Percentiles rank a stretch among this genome's conserved stretches.
Evolutionary conservation across 2,329 filamentous ascomycete species (phyloP).

Genomic region (Fusarium circinatum): DNA sequence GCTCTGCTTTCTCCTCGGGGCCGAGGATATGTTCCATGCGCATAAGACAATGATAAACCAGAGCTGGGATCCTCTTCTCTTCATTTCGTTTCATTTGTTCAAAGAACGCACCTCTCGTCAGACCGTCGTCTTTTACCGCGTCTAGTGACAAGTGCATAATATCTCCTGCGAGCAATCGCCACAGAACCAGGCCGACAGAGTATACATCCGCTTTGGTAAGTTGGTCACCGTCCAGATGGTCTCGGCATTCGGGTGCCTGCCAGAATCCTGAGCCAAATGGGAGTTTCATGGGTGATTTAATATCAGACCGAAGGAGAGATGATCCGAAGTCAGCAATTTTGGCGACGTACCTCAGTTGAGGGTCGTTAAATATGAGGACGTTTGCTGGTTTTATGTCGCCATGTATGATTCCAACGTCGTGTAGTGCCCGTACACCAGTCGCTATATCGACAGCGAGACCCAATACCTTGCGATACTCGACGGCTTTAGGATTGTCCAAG

Average conservation of each 20-base stretch:
- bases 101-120: not conserved
- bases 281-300: not conserved
- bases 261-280: not conserved
- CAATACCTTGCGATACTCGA: not conserved
- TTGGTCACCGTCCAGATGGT: not conserved
- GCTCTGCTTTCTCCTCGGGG: accelerated
- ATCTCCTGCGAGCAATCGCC: not conserved
- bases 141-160: not conserved
- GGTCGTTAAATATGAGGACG: not conserved
- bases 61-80: not conserved
- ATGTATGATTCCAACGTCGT: not conserved
- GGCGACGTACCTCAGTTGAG: accelerated
- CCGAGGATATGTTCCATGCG: not conserved
- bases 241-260: not conserved
- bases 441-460: not conserved
- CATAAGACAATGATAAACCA: not conserved
- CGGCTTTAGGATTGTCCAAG: not conserved
- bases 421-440: not conserved
- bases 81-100: not conserved
- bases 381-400: not conserved
- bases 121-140: not conserved
- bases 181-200: not conserved
- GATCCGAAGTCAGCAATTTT: not conserved
- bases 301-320: not conserved
- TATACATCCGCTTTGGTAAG: not conserved